phyloP scores from a whole-genome alignment of 1,284 basidiomycete genomes.

The Vanrija humicola region DNA sequence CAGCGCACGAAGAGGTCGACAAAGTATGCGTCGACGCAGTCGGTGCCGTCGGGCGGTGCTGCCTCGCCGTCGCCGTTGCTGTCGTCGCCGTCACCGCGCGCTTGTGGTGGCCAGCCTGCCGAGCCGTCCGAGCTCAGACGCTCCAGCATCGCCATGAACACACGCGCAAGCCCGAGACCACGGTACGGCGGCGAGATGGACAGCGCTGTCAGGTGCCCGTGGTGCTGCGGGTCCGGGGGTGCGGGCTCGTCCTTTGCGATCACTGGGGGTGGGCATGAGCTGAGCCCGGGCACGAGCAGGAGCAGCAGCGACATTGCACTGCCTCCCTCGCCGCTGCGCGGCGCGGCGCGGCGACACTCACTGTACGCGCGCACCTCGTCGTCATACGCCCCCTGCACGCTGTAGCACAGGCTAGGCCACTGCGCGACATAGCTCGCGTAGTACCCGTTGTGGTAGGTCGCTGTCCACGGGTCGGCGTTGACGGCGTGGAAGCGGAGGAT shows the following conservation, averaged over 20 bases:
- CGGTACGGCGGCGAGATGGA: constrained; percentile 44
- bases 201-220: constrained; percentile 49
- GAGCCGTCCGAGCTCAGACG: constrained; percentile 24
- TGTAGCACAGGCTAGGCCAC: constrained; percentile 43
- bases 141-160: constrained; percentile 47
- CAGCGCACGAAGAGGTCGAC: constrained; percentile 50
- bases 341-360: constrained; percentile 13
- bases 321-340: background rate
- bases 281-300: background rate
- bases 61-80: background rate
- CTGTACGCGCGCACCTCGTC: constrained; percentile 33
- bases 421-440: constrained; percentile 42
- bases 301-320: too few species aligned
- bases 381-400: constrained; percentile 25
- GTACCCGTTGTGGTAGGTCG: constrained; percentile 49
- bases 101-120: constrained; percentile 11
- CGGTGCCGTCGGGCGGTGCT: constrained; percentile 6
- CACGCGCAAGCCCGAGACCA: constrained; percentile 43
- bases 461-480: constrained; percentile 55
- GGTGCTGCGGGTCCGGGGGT: constrained; percentile 43
- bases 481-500: constrained; percentile 52
- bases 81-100: background rate
- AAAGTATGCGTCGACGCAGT: constrained; percentile 47
- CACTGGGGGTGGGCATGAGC: constrained; percentile 24
- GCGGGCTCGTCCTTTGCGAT: constrained; percentile 49